Evolutionary conservation across 768 basidiomycete species (phyloP).

Genomic region (Russula compacta): DNA sequence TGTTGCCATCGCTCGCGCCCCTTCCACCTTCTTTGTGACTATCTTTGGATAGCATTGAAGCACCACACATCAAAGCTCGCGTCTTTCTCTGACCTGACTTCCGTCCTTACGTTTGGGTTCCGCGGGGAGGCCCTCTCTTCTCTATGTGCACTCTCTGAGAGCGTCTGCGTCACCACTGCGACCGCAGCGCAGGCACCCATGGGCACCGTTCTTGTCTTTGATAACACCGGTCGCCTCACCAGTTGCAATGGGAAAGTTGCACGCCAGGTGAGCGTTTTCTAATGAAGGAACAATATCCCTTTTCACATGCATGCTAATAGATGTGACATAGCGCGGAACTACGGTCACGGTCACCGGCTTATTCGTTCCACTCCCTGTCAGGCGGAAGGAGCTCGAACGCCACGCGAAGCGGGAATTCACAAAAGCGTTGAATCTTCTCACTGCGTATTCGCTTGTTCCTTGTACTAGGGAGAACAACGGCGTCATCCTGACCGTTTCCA

Average conservation of each 20-base stretch:
- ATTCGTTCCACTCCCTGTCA: constrained; percentile 79
- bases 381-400: constrained; percentile 83
- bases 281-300: no score
- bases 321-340: constrained; percentile 62
- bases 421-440: constrained; percentile 73
- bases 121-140: constrained; percentile 94
- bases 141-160: constrained; percentile 73
- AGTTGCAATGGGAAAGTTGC: constrained; percentile 54
- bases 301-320: neutral
- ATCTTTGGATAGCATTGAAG: constrained; percentile 54
- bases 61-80: constrained; percentile 90
- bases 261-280: constrained; percentile 47
- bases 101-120: constrained; percentile 83
- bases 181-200: constrained; percentile 64
- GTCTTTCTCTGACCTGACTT: constrained; percentile 61
- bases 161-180: constrained; percentile 63
- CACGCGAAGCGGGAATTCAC: constrained; percentile 84
- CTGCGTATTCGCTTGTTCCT: constrained; percentile 85
- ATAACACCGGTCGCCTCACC: constrained; percentile 50
- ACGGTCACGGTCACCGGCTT: constrained; percentile 64
- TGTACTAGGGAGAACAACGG: constrained; percentile 49
- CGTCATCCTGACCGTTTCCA: constrained; percentile 66
- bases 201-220: constrained; percentile 72
- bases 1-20: constrained; percentile 19
- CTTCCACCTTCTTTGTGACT: neutral